Base-by-base conservation (phyloP, 1,284 basidiomycete genomes). In the Heterobasidion annosum region DNA sequence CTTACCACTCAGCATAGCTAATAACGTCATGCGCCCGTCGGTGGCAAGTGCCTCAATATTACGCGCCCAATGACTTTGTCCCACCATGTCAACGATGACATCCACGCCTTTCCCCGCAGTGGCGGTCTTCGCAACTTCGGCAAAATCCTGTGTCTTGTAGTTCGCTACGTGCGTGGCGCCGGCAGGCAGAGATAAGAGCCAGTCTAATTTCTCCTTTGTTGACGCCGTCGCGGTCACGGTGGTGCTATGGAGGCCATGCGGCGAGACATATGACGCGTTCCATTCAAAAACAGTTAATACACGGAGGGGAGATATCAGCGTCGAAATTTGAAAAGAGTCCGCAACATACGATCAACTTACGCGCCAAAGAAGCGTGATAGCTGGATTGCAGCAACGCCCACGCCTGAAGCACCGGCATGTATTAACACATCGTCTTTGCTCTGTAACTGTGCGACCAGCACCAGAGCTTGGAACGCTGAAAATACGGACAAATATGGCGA, bases 361-460 rank as follows among this genome's bases (percentile, higher is more conserved):
- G 90, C 88, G 57, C 82, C 82, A 57, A 78, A 83, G 53, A 79
- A 66, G 55, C 88, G 80, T 12, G 93, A 91, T 18, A 98, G 74
- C 70, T 98, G 95, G 55, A 92, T 93, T 2, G 93, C 92, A 2
- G 94, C 88, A 13, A 96, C 70, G 2, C 95, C 95, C 2, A 98
- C 94, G 51, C 94, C 92, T 8, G 88, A 91, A 2, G 91, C 92
- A 8, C 87, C 92, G 25, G 93, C 93, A 65, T 97, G 95, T 25
- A 98, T 78, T 18, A 98, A 77, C 9, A 93, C 88, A 62, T 89
- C 73, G 51, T 93, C 86, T 34, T 84, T 85, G 59, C 76, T 66
- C 64, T 86, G 79, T 49, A 94, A 64, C 59, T 86, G 76, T 2
- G 85, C 87, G 57, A 85, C 81, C 34, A 86, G 67, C 56, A 88